phyloP scores from a whole-genome alignment of 257 asterid species.

The Solanum tacnaense region DNA sequence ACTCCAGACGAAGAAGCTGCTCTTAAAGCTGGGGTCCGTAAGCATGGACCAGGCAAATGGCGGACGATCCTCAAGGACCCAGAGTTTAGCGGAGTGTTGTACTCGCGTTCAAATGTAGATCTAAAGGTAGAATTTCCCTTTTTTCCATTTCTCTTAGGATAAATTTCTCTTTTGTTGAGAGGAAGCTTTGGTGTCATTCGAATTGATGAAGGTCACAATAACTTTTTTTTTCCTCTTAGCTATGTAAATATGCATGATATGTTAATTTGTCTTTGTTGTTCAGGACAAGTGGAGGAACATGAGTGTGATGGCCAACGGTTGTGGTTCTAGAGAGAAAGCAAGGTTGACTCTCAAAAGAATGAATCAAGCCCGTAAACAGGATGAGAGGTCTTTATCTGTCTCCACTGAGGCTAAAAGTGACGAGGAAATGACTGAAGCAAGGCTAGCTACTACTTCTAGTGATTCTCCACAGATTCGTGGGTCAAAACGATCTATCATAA shows the following conservation, averaged over 20 bases:
- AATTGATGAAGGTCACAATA: neutral
- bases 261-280: constrained; percentile 11
- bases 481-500: constrained; percentile 75
- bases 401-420: constrained; percentile 44
- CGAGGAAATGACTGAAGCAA: constrained; percentile 51
- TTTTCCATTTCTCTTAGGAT: neutral
- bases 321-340: constrained; percentile 85
- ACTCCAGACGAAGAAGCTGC: constrained; percentile 98
- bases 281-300: constrained; percentile 99
- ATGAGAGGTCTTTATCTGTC: constrained; percentile 41
- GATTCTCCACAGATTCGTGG: constrained; percentile 61
- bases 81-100: constrained; percentile 65
- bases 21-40: constrained; percentile 87
- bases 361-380: constrained; percentile 47
- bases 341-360: constrained; percentile 65
- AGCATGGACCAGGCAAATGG: constrained; percentile 97
- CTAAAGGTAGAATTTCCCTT: constrained; percentile 53
- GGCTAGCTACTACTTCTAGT: constrained; percentile 46
- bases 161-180: neutral
- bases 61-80: constrained; percentile 93
- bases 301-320: constrained; percentile 92
- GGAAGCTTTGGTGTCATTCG: neutral
- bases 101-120: constrained; percentile 88
- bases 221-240: neutral
- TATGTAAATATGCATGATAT: neutral